A percentile compares a stretch with the other conserved stretches of the same genome.
These are phyloP conservation scores for Chlamydomonas sphaeroides DNA, from an alignment of 139 green algal species.

Conservation along the genomic window DNA sequence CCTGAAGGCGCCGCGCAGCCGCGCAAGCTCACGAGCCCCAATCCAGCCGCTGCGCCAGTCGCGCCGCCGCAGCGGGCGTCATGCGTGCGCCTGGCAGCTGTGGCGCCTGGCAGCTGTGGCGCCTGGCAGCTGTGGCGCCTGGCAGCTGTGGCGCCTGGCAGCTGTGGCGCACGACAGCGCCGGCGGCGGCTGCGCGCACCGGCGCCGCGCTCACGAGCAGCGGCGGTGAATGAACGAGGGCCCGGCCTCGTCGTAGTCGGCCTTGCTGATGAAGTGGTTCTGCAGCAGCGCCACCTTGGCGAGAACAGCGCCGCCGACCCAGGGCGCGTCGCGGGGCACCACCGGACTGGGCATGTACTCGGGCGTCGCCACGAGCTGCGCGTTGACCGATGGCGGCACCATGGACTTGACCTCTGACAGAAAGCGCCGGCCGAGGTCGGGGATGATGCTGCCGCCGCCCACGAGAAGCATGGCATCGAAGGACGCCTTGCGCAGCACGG, in stretches of 20 bases:
- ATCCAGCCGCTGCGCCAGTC: too few species aligned
- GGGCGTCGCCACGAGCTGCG: conserved; percentile 43
- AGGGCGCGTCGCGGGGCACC: conserved; percentile 61
- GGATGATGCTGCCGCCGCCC: conserved; percentile 48
- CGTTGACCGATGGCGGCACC: conserved; percentile 37
- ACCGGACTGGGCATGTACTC: conserved; percentile 50
- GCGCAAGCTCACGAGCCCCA: too few species aligned
- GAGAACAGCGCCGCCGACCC: conserved; percentile 90
- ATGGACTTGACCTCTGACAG: conserved; percentile 54
- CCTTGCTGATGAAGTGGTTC: conserved; percentile 82
- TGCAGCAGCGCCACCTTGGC: conserved; percentile 82
- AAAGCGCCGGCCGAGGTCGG: conserved; percentile 45
- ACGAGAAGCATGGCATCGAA: conserved; percentile 65
- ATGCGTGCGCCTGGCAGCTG: too few species aligned
- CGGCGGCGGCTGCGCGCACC: too few species aligned
- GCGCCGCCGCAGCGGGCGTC: too few species aligned
- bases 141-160: too few species aligned
- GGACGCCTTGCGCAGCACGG: conserved; percentile 44
- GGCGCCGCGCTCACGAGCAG: conserved; percentile 39
- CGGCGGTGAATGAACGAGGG: conserved; percentile 80
- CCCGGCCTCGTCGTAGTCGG: conserved; percentile 88
- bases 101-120: too few species aligned
- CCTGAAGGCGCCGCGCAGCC: too few species aligned
- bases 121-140: too few species aligned
- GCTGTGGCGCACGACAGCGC: too few species aligned